Evolutionary conservation across 495 filamentous ascomycete species (phyloP), one percentile per base, ranked within the genome.

Genomic region (Viridothelium virens): DNA sequence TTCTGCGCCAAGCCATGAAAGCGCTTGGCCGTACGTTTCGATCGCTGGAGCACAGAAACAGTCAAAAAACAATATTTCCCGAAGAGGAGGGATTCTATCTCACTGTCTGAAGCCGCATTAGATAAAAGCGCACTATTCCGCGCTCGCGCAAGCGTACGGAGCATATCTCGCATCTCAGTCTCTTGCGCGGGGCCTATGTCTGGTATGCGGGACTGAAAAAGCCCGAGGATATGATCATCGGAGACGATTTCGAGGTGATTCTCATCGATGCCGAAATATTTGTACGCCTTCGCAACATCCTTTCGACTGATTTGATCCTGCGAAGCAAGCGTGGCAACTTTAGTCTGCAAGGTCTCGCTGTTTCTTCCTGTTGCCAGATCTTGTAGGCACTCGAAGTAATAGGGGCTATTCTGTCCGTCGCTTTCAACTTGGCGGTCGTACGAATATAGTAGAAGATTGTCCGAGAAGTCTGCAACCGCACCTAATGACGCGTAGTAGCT

Each of bases 11-110:
- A 89, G 76, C 71, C 80, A 89, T 4, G 81, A 73, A 18, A 86
- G 74, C 3, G 86, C 86, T 71, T 88, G 85, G 63, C 85, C 81
- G 62, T 83, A 84, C 16, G 78, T 87, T 39, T 82, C 77, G n/a
- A 89, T 79, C 37, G 77, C 80, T 83, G 62, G 34, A 48, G 25
- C 14, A 65, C 53, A 59, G 25, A 25, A 59, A 59, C 14, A 7
- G 31, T 59, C 14, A 59, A 18, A 5, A 9, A 37, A 34, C 53
- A 0, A 14, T 12, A 44, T 50, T 38, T 59, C 7, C 41, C 38
- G 7, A 65, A 62, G 63, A 38, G 5, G 36, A 41, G 6, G 25
- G 16, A 18, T 25, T 25, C 50, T 2, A 48, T 68, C 77, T 72
- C 73, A 82, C 83, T 79, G 63, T 87, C 80, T 69, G 84, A 80